Percentiles rank a stretch among this genome's conserved stretches.
Evolutionary conservation across 2,329 filamentous ascomycete genomes (phyloP).

Genomic region (Calonectria pseudoreteaudii): DNA sequence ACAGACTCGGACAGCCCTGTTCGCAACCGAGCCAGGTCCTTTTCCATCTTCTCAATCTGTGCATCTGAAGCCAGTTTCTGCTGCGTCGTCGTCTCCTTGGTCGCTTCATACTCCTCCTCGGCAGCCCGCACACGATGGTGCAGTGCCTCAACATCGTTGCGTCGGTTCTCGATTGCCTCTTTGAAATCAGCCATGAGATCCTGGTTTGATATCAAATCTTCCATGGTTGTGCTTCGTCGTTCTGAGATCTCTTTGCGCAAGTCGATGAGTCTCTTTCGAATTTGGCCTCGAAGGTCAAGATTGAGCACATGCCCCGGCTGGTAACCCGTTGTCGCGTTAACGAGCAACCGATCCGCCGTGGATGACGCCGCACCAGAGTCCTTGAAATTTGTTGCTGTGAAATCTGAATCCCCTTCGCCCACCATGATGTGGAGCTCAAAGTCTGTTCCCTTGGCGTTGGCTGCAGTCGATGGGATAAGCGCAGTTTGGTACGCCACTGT

Average conservation of each 20-base stretch:
- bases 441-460: conserved; percentile 85
- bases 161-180: conserved; percentile 96
- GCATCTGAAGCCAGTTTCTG: conserved; percentile 91
- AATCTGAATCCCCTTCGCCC: conserved; percentile 81
- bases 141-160: conserved; percentile 89
- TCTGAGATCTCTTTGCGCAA: conserved; percentile 95
- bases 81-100: conserved; percentile 85
- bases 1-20: conserved; percentile 85
- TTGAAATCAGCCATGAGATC: conserved; percentile 94
- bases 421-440: conserved; percentile 89
- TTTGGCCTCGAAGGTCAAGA: conserved; percentile 84
- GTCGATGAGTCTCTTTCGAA: conserved; percentile 81
- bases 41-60: conserved; percentile 99
- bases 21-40: conserved; percentile 94
- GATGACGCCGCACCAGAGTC: conserved; percentile 52
- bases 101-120: conserved; percentile 93
- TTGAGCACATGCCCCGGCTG: conserved; percentile 90
- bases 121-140: conserved; percentile 89
- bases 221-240: conserved; percentile 82
- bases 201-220: conserved; percentile 93
- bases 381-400: conserved; percentile 72
- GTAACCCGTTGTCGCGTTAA: conserved; percentile 86
- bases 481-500: conserved; percentile 93
- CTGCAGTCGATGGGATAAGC: conserved; percentile 85
- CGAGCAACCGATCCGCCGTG: conserved; percentile 80